Base-by-base conservation (phyloP, 441 rosid genomes). In the Pelargonium fulgidum region DNA sequence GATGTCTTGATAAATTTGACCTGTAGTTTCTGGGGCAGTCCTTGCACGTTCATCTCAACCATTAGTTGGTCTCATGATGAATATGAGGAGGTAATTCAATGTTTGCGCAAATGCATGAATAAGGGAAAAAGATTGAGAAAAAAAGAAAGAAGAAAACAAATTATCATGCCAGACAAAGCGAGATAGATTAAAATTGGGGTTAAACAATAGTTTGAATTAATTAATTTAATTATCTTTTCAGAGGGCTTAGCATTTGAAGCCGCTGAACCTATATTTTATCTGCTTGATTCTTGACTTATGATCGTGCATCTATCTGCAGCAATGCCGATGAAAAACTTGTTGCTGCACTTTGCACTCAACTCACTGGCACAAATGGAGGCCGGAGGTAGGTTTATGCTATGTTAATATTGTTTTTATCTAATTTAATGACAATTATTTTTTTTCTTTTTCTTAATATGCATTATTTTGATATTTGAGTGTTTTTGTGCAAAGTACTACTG, bases 31-130 rank as follows among this genome's bases (percentile, higher is more conserved):
- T 70, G 99, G 98, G 75, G 99, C 98, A 61, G 99, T 87, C 76
- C 92, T 95, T 76, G 98, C 97, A 67, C 96, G 99, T 69, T 95
- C 99, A 63, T 92, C 99, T 68, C 99, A 92, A 74, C 97, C 98
- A 70, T 81, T 92, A 69, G 98, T 91, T 75, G 99, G 98, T 77
- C 89, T 92, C 58, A 89, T 95, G 96, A 92, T 92, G 98, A 95
- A 93, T 77, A 84, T 88, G 91, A 86, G 99, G 77, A 95, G 96
- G 98, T 92, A 87, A 47, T 45, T 69, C 67, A 50, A 78, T 78
- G 36, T 79, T 76, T 20, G 39, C 42, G 16, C 14, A 61, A 61
- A 61, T 26, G 7, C 41, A 61, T 61, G 39, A 24, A 19, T 56
- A 10, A 11, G 64, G 64, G 64, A 24, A 24, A 61, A 61, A 22